Evolutionary conservation across 1,284 basidiomycete species (phyloP).

Genomic region (Tilletia setariae): DNA sequence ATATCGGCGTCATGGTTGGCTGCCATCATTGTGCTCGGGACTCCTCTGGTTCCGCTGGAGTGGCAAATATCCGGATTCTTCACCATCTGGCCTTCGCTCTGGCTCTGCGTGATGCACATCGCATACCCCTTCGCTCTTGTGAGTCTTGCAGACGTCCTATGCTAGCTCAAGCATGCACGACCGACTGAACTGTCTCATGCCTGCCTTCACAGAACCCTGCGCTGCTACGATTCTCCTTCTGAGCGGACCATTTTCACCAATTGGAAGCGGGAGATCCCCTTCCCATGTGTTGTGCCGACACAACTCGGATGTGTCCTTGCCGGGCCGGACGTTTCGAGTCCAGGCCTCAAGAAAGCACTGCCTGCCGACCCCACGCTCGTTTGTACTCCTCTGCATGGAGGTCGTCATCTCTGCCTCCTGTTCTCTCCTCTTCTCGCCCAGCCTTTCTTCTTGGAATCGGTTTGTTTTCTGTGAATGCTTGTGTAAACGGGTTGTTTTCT

Average conservation of each 20-base stretch:
- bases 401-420: too few relatives aligned
- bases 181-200: background rate
- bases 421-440: too few relatives aligned
- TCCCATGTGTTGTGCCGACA: too few relatives aligned
- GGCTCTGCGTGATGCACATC: conserved; percentile 24
- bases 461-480: too few relatives aligned
- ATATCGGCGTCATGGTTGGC: conserved; percentile 60
- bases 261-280: background rate
- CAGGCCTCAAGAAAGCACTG: too few relatives aligned
- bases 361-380: too few relatives aligned
- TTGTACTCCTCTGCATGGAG: too few relatives aligned
- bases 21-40: conserved; percentile 63
- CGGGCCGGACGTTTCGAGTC: too few relatives aligned
- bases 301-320: too few relatives aligned
- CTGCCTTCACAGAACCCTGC: conserved; percentile 24
- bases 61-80: conserved; percentile 59
- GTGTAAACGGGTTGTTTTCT: too few relatives aligned
- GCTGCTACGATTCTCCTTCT: conserved; percentile 38
- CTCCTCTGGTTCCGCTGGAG: conserved; percentile 61
- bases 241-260: too few relatives aligned
- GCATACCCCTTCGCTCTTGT: conserved; percentile 35
- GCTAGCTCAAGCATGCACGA: background rate
- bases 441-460: too few relatives aligned
- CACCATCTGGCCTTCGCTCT: conserved; percentile 26
- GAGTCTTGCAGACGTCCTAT: background rate